These are phyloP conservation scores for Vicia sativa DNA, from an alignment of 306 rosid species.

Conservation along the genomic window DNA sequence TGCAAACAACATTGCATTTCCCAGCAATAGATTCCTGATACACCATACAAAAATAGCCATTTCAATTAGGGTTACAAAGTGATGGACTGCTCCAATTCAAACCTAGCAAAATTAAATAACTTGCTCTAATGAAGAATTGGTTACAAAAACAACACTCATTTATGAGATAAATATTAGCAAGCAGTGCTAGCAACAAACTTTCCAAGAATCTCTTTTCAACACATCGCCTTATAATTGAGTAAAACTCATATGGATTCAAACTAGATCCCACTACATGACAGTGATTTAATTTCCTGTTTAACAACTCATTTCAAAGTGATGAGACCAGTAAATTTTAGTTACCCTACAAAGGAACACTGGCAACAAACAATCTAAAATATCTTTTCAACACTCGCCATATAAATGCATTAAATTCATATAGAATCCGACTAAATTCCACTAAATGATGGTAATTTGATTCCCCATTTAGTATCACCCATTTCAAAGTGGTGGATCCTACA, in stretches of 20 bases:
- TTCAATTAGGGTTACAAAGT: not conserved
- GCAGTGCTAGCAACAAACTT: not conserved
- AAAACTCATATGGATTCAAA: not conserved
- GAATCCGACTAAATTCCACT: not conserved
- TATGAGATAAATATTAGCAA: not conserved
- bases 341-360: not conserved
- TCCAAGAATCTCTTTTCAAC: not conserved
- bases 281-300: not conserved
- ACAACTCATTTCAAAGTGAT: not conserved
- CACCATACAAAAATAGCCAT: not conserved
- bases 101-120: not conserved
- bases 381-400: not conserved
- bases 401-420: not conserved
- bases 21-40: slow-evolving; percentile 80
- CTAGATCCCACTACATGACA: not conserved
- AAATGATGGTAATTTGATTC: not conserved
- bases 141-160: slow-evolving; percentile 3
- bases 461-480: not conserved
- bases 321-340: not conserved
- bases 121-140: not conserved
- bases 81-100: not conserved
- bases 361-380: not conserved
- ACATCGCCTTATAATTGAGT: not conserved
- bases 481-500: not conserved
- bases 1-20: slow-evolving; percentile 74